These are phyloP conservation scores for Brettanomyces anomalus DNA, from an alignment of 805 yeast genomes.

Conservation along the genomic window DNA sequence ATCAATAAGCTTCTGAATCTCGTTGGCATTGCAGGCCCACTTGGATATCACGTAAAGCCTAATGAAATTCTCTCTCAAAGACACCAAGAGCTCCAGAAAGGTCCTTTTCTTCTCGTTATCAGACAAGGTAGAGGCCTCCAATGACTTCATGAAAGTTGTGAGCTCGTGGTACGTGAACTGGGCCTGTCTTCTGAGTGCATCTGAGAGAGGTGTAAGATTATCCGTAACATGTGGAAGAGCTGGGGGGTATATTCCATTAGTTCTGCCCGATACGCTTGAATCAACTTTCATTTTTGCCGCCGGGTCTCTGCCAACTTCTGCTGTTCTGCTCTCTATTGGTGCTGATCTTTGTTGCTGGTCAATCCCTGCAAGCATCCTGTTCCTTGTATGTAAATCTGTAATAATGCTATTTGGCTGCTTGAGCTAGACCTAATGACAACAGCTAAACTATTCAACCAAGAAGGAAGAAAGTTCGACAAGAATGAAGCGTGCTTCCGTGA, in stretches of 20 bases:
- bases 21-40: conserved; percentile 74
- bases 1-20: conserved; percentile 72
- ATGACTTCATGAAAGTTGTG: conserved; percentile 48
- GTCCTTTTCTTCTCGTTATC: conserved; percentile 60
- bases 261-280: not conserved
- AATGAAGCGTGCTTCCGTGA: no score
- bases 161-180: conserved; percentile 57
- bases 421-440: no score
- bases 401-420: no score
- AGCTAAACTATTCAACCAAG: no score
- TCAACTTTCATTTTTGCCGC: not conserved
- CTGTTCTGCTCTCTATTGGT: no score
- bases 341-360: no score
- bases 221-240: conserved; percentile 60
- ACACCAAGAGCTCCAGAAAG: conserved; percentile 60
- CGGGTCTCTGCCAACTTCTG: not conserved
- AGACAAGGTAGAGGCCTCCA: conserved; percentile 41
- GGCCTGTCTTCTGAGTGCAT: conserved; percentile 50
- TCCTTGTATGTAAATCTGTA: no score
- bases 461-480: no score
- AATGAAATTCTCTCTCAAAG: conserved; percentile 73
- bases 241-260: conserved; percentile 11
- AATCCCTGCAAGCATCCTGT: no score
- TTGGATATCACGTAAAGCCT: conserved; percentile 78
- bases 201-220: conserved; percentile 57